Evolutionary conservation across 805 yeast genomes (phyloP).

Genomic region (Candida multigemmis): DNA sequence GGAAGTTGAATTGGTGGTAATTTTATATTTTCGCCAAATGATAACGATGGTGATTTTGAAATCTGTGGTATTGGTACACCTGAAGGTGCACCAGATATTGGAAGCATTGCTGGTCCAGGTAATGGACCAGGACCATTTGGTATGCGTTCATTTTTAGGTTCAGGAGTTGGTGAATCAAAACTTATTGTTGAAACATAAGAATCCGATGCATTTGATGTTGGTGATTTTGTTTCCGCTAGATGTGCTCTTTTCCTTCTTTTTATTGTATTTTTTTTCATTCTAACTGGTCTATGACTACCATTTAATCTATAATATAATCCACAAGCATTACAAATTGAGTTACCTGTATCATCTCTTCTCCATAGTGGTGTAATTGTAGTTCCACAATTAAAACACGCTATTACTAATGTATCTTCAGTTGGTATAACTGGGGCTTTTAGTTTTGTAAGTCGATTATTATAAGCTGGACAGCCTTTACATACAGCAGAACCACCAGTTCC

Average conservation of each 20-base stretch:
- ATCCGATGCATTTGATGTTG: not conserved
- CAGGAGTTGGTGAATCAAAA: not conserved
- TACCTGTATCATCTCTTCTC: slow-evolving; percentile 76
- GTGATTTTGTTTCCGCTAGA: slow-evolving; percentile 5
- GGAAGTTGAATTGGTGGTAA: slow-evolving; percentile 1
- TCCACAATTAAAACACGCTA: slow-evolving; percentile 77
- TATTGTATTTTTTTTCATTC: slow-evolving; percentile 63
- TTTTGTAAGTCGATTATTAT: slow-evolving; percentile 49
- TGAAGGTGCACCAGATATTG: slow-evolving; percentile 1
- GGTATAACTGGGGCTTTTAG: not conserved
- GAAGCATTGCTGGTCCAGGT: slow-evolving; percentile 25
- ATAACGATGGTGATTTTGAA: not conserved
- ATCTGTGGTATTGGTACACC: slow-evolving; percentile 2
- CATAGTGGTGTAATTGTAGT: slow-evolving; percentile 83
- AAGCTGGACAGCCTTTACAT: slow-evolving; percentile 80
- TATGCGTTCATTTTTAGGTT: slow-evolving; percentile 12
- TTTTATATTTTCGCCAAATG: slow-evolving; percentile 1
- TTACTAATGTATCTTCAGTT: slow-evolving; percentile 40
- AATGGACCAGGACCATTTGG: slow-evolving; percentile 36
- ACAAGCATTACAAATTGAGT: slow-evolving; percentile 84
- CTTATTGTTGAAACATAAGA: not conserved
- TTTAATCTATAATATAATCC: slow-evolving; percentile 71
- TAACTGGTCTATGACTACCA: slow-evolving; percentile 69
- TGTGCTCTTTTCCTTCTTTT: slow-evolving; percentile 60
- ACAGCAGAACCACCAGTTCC: slow-evolving; percentile 82